A percentile compares a stretch with the other conserved stretches of the same genome.
phyloP scores from a whole-genome alignment of 2,329 filamentous ascomycete genomes.

The Pseudogymnoascus sp. region DNA sequence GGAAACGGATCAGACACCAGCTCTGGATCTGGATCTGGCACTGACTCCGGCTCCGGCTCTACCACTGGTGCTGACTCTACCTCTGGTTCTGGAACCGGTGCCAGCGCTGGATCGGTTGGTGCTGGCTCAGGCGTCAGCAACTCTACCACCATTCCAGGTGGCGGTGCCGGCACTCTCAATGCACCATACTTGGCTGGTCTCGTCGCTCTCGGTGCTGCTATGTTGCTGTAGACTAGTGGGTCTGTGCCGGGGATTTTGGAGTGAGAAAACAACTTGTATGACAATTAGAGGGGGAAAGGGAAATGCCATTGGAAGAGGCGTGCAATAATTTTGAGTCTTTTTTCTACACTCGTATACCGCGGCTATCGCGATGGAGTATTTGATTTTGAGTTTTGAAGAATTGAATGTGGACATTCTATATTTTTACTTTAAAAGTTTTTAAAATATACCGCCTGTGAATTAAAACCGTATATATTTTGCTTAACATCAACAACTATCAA shows the following conservation, averaged over 20 bases:
- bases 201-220: background rate
- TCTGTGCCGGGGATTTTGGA: background rate
- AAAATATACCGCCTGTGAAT: background rate
- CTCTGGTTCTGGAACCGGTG: background rate
- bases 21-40: slow-evolving; percentile 12
- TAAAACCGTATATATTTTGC: background rate
- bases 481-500: no score
- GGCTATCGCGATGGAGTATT: slow-evolving; percentile 6
- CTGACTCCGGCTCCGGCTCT: slow-evolving; percentile 1
- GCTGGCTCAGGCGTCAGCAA: background rate
- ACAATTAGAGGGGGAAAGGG: background rate
- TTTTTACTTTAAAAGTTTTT: background rate
- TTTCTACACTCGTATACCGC: slow-evolving; percentile 7
- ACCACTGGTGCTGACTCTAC: background rate
- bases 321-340: slow-evolving; percentile 7
- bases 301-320: background rate
- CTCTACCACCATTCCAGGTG: background rate
- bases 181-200: background rate
- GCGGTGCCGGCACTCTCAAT: background rate
- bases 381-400: background rate
- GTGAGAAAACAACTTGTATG: background rate
- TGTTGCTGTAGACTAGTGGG: background rate
- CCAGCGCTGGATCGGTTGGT: background rate
- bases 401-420: slow-evolving; percentile 7
- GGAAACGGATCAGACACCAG: slow-evolving; percentile 3